Percentiles rank a stretch among this genome's conserved stretches.
phyloP scores from a whole-genome alignment of 2,329 filamentous ascomycete genomes.

The Cryphonectria japonica region DNA sequence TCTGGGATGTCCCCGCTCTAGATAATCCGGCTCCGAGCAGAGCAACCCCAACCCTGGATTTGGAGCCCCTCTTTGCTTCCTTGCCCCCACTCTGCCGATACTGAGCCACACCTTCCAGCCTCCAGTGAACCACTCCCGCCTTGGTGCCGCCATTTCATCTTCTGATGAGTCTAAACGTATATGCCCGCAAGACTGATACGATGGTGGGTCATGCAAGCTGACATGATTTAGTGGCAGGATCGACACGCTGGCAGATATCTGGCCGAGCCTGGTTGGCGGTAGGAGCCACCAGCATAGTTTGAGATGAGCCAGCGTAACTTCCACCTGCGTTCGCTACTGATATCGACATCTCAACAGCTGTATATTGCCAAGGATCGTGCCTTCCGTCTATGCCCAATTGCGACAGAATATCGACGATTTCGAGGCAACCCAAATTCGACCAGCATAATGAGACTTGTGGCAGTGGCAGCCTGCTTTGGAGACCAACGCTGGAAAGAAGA shows the following conservation, averaged over 20 bases:
- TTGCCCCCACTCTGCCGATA: too few species aligned
- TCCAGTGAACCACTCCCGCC: too few species aligned
- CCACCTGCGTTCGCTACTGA: not conserved
- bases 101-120: not conserved
- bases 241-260: not conserved
- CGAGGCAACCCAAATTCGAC: not conserved
- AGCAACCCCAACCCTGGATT: constrained; percentile 7
- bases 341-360: not conserved
- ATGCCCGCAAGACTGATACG: not conserved
- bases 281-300: not conserved
- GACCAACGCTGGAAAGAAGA: not conserved
- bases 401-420: not conserved
- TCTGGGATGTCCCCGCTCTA: constrained; percentile 8
- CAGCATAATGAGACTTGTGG: not conserved
- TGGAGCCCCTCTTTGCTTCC: not conserved
- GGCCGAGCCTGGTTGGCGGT: not conserved
- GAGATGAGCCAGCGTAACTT: not conserved
- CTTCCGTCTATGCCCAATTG: not conserved
- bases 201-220: not conserved
- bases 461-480: not conserved
- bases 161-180: not conserved
- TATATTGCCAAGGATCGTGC: not conserved
- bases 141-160: not conserved
- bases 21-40: constrained; percentile 14
- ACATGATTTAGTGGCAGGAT: not conserved